Percentiles rank a stretch among this genome's conserved stretches.
Evolutionary conservation across 1,139 yeast genomes (phyloP).

Genomic region (Kurtzmaniella natalensis): DNA sequence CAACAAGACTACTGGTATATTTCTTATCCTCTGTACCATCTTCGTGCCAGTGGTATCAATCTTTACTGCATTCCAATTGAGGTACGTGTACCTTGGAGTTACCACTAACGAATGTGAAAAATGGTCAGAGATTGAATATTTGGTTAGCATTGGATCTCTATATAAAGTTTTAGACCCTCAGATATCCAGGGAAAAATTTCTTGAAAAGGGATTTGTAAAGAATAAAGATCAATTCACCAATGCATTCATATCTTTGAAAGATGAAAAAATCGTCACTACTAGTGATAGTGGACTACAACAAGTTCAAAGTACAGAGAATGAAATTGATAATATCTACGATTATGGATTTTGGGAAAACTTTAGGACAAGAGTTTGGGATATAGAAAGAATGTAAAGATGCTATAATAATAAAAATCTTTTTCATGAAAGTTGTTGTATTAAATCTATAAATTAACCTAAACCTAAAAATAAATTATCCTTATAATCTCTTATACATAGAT

Average conservation of each 20-base stretch:
- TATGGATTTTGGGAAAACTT: conserved; percentile 54
- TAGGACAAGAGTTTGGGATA: conserved; percentile 20
- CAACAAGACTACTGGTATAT: conserved; percentile 46
- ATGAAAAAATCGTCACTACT: conserved; percentile 19
- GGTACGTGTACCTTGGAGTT: conserved; percentile 69
- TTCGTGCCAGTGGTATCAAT: conserved; percentile 51
- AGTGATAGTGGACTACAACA: conserved; percentile 17
- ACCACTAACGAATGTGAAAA: conserved; percentile 89
- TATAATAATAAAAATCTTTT: too few species aligned
- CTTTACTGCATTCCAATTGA: conserved; percentile 59
- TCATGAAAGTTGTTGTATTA: too few species aligned
- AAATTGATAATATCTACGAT: conserved; percentile 65
- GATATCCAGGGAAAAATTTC: conserved; percentile 10
- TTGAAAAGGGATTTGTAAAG: conserved; percentile 12
- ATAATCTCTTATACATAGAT: too few species aligned
- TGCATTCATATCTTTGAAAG: conserved; percentile 27
- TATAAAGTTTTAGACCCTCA: conserved; percentile 13
- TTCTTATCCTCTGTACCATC: conserved; percentile 49
- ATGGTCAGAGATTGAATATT: conserved; percentile 71
- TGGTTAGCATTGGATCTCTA: conserved; percentile 40
- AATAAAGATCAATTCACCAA: conserved; percentile 7
- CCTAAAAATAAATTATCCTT: too few species aligned
- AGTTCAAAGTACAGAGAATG: conserved; percentile 36
- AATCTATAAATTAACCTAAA: too few species aligned
- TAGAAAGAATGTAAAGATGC: neutral